A percentile compares a stretch with the other conserved stretches of the same genome.
Conservation (phyloP, 176 grass and related monocot species). For the Carex pumila region DNA sequence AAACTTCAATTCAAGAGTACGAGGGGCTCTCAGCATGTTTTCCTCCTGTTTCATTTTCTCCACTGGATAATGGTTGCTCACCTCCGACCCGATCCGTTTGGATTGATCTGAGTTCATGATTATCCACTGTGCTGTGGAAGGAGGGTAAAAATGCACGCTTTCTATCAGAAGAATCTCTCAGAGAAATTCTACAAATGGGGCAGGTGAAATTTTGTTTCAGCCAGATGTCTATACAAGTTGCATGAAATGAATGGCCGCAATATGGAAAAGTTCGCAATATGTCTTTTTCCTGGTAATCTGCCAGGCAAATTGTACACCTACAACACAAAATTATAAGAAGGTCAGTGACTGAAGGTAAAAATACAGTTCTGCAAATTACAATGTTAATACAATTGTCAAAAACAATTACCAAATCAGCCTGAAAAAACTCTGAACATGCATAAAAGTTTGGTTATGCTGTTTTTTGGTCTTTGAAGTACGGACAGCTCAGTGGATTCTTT, state of each 20-base stretch:
- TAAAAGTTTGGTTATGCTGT: neutral
- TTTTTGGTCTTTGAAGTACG: neutral
- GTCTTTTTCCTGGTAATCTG: constrained; percentile 75
- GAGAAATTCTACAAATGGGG: constrained; percentile 91
- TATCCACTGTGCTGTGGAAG: constrained; percentile 21
- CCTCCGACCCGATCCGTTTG: constrained; percentile 29
- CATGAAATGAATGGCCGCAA: constrained; percentile 80
- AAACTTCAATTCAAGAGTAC: constrained; percentile 18
- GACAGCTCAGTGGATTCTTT: neutral
- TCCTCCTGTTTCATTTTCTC: constrained; percentile 17
- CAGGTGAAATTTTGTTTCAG: constrained; percentile 81
- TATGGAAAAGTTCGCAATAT: constrained; percentile 50
- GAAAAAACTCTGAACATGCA: neutral
- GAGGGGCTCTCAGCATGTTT: constrained; percentile 36
- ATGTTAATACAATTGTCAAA: neutral
- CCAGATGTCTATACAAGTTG: constrained; percentile 81
- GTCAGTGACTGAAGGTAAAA: neutral
- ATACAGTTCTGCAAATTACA: constrained; percentile 30
- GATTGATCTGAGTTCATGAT: constrained; percentile 36
- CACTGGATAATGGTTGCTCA: constrained; percentile 21
- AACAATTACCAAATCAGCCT: neutral
- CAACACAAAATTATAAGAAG: neutral
- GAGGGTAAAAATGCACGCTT: constrained; percentile 44
- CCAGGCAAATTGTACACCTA: constrained; percentile 57
- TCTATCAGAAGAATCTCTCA: constrained; percentile 54